Evolutionary conservation across 2,329 filamentous ascomycete genomes (phyloP).

Genomic region (Graphiopsis chlorocephala): DNA sequence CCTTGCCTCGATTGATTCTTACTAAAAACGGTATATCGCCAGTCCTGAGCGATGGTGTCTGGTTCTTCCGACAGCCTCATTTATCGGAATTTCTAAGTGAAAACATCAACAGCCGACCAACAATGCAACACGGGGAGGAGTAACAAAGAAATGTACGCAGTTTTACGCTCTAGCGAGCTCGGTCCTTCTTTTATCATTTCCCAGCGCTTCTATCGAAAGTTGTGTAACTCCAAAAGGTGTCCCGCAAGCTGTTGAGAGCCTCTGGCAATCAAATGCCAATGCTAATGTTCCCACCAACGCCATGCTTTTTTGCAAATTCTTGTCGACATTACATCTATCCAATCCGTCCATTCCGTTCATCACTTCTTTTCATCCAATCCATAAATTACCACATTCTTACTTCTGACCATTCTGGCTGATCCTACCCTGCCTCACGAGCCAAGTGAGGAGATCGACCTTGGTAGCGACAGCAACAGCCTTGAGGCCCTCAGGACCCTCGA

Average conservation of each 20-base stretch:
- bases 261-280: neutral
- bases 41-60: neutral
- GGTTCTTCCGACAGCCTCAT: neutral
- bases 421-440: conserved; percentile 70
- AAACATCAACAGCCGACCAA: neutral
- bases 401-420: conserved; percentile 9
- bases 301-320: conserved; percentile 7
- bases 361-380: neutral
- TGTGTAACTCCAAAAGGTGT: neutral
- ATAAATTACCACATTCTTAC: neutral
- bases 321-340: neutral
- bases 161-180: neutral
- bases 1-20: neutral
- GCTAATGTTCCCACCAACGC: conserved; percentile 1
- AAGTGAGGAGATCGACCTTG: conserved; percentile 92
- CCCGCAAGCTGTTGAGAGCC: conserved; percentile 11
- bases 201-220: neutral
- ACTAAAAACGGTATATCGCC: neutral
- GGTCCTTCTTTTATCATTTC: neutral
- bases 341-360: neutral
- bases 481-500: conserved; percentile 42
- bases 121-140: neutral
- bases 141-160: neutral
- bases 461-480: conserved; percentile 90
- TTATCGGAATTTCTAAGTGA: neutral